Evolutionary conservation across 1,284 basidiomycete species (phyloP), one percentile per base, ranked within the genome.

Genomic region (Cerrena zonata): DNA sequence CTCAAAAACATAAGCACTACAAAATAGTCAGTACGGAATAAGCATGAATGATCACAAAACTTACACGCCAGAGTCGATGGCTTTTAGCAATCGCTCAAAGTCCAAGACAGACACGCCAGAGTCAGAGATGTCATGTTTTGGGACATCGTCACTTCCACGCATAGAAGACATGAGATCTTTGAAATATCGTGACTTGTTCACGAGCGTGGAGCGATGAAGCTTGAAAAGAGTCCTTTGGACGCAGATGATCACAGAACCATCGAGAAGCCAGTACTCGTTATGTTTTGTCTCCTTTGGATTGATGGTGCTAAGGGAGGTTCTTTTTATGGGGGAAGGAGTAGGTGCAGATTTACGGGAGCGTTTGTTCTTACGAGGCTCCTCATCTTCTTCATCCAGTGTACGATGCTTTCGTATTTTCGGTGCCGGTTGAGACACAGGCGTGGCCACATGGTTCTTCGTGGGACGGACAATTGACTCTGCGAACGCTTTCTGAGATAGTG

Each of bases 31-130:
- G 24, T 12, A 27, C 23, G 5, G 25, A 11, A 22, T 5, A 27
- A 27, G 5, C 13, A 27, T 7, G 34, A 5, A 41, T 40, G 13
- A 21, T 43, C 42, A 42, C n/a, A 30, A n/a, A 7, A 60, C 70
- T 23, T 54, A 73, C 72, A 73, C 66, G 2, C 61, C 63, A 18
- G 62, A 60, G 18, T 73, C 67, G 54, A 71, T 58, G 1, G 68
- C 66, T 1, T 50, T 56, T 13, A 74, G 53, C 15, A 74, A 53
- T 12, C 52, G 51, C 45, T 64, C 67, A 49, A 74, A 74, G 49
- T 72, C 69, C 1, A 58, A 50, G 26, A 64, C 59, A 2, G 51
- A 55, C 3, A 66, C 57, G 2, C 54, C 55, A 38, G 34, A 48
- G 19, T 56, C 50, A 11, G 25, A 11, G 12, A 39, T n/a, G 48